Conservation (phyloP, 2,329 filamentous ascomycete species). For the Elsinoe ampelina region DNA sequence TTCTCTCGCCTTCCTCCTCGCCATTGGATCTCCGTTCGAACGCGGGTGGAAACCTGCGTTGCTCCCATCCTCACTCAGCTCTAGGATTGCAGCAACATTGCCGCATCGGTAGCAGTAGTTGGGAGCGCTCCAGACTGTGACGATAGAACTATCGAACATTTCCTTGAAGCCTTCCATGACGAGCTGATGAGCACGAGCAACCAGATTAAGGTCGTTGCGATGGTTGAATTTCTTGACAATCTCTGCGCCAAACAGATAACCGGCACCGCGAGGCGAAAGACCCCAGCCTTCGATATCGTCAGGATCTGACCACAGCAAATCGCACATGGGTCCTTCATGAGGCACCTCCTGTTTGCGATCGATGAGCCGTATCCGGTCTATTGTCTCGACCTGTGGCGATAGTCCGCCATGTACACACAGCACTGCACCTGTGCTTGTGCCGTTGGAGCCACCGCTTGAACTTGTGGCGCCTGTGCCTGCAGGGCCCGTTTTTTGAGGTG, state of each 20-base stretch:
- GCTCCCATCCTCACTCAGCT: slow-evolving; percentile 73
- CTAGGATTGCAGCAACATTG: slow-evolving; percentile 76
- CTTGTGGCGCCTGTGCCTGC: slow-evolving; percentile 73
- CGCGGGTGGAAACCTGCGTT: slow-evolving; percentile 39
- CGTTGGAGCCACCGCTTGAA: slow-evolving; percentile 47
- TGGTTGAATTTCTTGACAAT: slow-evolving; percentile 97
- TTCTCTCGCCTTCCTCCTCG: slow-evolving; percentile 31
- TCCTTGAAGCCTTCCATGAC: slow-evolving; percentile 99
- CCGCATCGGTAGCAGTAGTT: slow-evolving; percentile 53
- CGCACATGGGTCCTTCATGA: slow-evolving; percentile 98
- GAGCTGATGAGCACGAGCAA: slow-evolving; percentile 89
- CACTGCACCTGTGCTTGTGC: slow-evolving; percentile 68
- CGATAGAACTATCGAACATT: slow-evolving; percentile 93
- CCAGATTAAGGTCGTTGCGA: slow-evolving; percentile 80
- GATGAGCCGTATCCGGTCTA: slow-evolving; percentile 90
- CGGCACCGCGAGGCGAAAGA: slow-evolving; percentile 82
- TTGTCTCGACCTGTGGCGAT: slow-evolving; percentile 79
- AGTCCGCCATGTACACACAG: slow-evolving; percentile 93
- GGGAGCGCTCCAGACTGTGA: slow-evolving; percentile 93
- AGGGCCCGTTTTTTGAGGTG: slow-evolving; percentile 45
- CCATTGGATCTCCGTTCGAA: slow-evolving; percentile 59
- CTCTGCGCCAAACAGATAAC: slow-evolving; percentile 89
- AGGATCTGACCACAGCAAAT: slow-evolving; percentile 93
- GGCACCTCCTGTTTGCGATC: slow-evolving; percentile 98
- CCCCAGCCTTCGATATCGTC: slow-evolving; percentile 98